A percentile compares a stretch with the other conserved stretches of the same genome.
These are phyloP conservation scores for Chenopodium album DNA, from an alignment of 148 eudicot genomes.

Conservation along the genomic window DNA sequence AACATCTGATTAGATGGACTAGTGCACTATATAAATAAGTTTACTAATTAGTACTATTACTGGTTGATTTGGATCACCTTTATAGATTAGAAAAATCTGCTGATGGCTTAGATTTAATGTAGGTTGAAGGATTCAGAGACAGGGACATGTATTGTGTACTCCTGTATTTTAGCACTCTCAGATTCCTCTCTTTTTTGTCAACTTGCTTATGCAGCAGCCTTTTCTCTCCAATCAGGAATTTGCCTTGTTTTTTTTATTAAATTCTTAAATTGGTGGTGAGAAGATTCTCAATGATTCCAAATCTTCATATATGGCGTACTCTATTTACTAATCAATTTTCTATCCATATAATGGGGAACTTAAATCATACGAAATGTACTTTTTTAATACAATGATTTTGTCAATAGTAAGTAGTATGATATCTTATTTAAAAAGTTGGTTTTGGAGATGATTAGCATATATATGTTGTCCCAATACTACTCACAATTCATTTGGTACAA, in stretches of 20 bases:
- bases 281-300: neutral
- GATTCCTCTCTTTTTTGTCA: neutral
- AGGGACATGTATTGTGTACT: neutral
- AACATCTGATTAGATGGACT: neutral
- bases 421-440: no score
- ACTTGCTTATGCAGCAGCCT: neutral
- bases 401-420: no score
- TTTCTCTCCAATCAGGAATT: constrained; percentile 1
- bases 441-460: no score
- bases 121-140: neutral
- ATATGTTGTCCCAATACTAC: no score
- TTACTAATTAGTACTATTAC: neutral
- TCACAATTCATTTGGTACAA: no score
- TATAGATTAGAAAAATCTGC: neutral
- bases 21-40: neutral
- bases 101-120: neutral
- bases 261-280: neutral
- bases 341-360: neutral
- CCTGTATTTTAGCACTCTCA: neutral
- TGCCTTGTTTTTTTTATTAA: neutral
- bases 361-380: no score
- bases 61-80: neutral
- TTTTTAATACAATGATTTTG: no score
- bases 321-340: neutral
- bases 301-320: neutral